phyloP scores from a whole-genome alignment of 257 asterid species.

The Jacaranda mimosifolia region DNA sequence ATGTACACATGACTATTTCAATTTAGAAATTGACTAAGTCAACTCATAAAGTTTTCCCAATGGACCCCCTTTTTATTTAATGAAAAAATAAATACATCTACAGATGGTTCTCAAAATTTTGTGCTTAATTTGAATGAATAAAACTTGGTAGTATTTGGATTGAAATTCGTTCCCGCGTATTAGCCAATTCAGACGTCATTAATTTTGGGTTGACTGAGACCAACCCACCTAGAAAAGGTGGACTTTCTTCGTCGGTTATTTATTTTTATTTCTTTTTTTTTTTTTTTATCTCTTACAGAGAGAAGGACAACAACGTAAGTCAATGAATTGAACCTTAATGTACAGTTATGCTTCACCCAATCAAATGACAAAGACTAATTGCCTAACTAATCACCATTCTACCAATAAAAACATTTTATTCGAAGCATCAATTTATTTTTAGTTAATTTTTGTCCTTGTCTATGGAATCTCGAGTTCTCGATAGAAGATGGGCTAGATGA shows the following conservation, averaged over 20 bases:
- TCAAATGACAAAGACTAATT: constrained; percentile 2
- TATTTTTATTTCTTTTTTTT: background rate
- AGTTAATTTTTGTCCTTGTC: background rate
- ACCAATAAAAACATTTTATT: background rate
- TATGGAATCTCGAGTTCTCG: background rate
- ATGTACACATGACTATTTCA: background rate
- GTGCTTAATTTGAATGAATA: background rate
- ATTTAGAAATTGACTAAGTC: background rate
- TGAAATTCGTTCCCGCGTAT: constrained; percentile 14
- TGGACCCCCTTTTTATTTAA: constrained; percentile 12
- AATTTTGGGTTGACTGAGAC: constrained; percentile 33
- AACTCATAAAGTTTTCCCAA: background rate
- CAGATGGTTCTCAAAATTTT: background rate
- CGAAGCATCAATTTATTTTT: background rate
- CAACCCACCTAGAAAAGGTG: constrained; percentile 12
- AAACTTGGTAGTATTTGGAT: background rate
- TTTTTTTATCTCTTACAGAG: background rate
- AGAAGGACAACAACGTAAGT: background rate
- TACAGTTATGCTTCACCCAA: constrained; percentile 19
- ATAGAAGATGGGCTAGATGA: background rate
- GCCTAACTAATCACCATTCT: constrained; percentile 16
- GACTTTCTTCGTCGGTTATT: constrained; percentile 18
- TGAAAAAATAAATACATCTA: background rate
- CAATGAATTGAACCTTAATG: background rate
- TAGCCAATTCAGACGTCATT: constrained; percentile 4